Evolutionary conservation across 2,329 filamentous ascomycete genomes (phyloP).

Genomic region (Aspergillus terreus): DNA sequence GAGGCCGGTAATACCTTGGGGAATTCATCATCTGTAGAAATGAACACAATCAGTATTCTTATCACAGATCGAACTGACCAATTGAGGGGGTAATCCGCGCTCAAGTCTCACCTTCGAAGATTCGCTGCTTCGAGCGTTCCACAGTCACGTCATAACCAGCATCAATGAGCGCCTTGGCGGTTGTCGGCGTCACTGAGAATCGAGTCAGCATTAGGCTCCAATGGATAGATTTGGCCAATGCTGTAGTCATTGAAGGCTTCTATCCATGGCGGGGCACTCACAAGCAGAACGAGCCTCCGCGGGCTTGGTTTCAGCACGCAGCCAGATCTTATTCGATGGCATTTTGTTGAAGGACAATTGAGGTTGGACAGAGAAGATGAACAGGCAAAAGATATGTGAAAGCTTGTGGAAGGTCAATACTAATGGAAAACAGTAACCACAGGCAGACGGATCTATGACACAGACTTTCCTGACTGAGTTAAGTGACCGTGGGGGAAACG

Average conservation of each 20-base stretch:
- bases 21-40: slow-evolving; percentile 31
- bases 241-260: not conserved
- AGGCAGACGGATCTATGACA: slow-evolving; percentile 18
- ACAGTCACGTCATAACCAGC: slow-evolving; percentile 67
- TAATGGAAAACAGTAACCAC: not conserved
- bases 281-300: slow-evolving; percentile 53
- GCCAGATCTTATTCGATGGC: slow-evolving; percentile 46
- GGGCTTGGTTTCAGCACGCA: slow-evolving; percentile 59
- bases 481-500: slow-evolving; percentile 24
- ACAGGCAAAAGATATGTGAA: slow-evolving; percentile 4
- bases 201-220: too few species aligned
- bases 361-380: slow-evolving; percentile 2
- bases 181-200: slow-evolving; percentile 45
- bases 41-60: slow-evolving; percentile 8
- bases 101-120: slow-evolving; percentile 45
- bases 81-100: not conserved
- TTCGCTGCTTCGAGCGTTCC: slow-evolving; percentile 64
- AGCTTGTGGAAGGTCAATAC: slow-evolving; percentile 5
- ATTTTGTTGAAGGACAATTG: slow-evolving; percentile 16
- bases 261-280: slow-evolving; percentile 19
- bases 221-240: too few species aligned
- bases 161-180: slow-evolving; percentile 60
- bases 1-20: slow-evolving; percentile 23
- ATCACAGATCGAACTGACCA: not conserved
- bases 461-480: slow-evolving; percentile 21